Base-by-base conservation (phyloP, 2,329 filamentous ascomycete genomes). In the Monosporascus sp. region DNA sequence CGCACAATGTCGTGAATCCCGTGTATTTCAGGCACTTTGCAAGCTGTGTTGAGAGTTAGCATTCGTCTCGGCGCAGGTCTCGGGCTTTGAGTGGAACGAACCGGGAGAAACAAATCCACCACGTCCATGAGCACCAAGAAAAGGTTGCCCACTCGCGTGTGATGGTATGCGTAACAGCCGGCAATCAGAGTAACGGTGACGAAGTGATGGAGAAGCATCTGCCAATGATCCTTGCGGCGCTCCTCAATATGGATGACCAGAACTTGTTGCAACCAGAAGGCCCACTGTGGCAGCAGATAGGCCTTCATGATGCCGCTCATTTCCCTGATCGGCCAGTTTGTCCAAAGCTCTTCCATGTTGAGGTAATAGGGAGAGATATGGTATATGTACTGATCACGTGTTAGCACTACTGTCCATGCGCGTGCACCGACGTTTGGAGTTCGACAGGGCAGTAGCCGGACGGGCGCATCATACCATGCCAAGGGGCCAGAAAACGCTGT, bases 11-110 rank as follows among this genome's bases (percentile, higher is more conserved):
- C 57, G 84, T 83, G 70, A 82, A 90, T 56, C 88, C 87, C 49
- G 91, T 75, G 68, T 97, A 99, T 70, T 96, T 97, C 61, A 97
- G 82, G 64, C 92, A 89, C 72, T 99, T 99, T 61, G 94, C 94
- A 31, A 85, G 75, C 90, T 95, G 56, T 41, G 36, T 51, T 50
- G 47, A 39, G 24, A 46, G 48, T 55, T 39, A 60, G 59, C 47
- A 41, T 6, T 37, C 18, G 11, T 15, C 53, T 11, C 25, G 8
- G 6, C n/a, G 14, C 6, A n/a, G 34, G 17, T 8, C 15, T 45
- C 18, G 18, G 20, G 36, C 7, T 45, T 42, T 27, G 6, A n/a
- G 5, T 45, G 50, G 34, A 15, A 69, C 86, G 68, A 76, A 96
- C 90, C 45, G 93, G 88, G 41, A 99, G 79, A 55, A 96, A 80